These are phyloP conservation scores for Botrytis cinerea DNA, from an alignment of 2,329 filamentous ascomycete species.

Conservation along the genomic window DNA sequence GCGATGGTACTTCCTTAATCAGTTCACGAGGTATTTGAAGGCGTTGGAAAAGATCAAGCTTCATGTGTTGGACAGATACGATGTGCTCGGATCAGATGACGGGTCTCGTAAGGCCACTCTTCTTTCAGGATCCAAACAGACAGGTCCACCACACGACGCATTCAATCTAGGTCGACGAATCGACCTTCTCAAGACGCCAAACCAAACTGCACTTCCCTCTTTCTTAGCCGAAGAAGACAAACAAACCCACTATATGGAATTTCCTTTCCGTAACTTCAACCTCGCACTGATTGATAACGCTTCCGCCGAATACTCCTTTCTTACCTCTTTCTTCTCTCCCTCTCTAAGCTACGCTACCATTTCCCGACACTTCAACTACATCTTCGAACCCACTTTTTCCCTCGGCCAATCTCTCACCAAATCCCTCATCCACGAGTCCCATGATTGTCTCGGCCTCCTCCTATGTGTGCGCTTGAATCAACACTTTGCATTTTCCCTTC, in stretches of 20 bases:
- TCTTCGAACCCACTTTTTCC: slow-evolving; percentile 88
- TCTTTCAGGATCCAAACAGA: slow-evolving; percentile 54
- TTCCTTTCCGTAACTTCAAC: slow-evolving; percentile 92
- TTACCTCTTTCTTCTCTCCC: slow-evolving; percentile 85
- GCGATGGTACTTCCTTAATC: slow-evolving; percentile 94
- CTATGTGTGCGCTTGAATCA: slow-evolving; percentile 94
- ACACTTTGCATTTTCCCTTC: slow-evolving; percentile 89
- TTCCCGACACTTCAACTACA: slow-evolving; percentile 79
- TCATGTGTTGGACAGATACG: slow-evolving; percentile 78
- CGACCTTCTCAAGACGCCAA: slow-evolving; percentile 74
- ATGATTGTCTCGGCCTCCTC: slow-evolving; percentile 82
- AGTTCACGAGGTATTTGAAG: slow-evolving; percentile 85
- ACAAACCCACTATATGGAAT: slow-evolving; percentile 80
- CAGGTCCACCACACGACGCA: slow-evolving; percentile 72
- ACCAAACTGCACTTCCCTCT: slow-evolving; percentile 76
- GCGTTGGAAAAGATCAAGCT: slow-evolving; percentile 83
- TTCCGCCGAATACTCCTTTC: slow-evolving; percentile 90
- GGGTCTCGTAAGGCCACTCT: slow-evolving; percentile 63
- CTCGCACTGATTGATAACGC: slow-evolving; percentile 91
- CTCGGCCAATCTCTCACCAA: slow-evolving; percentile 78
- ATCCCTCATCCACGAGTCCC: slow-evolving; percentile 71
- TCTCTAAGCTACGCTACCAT: slow-evolving; percentile 74
- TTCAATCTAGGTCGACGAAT: slow-evolving; percentile 86
- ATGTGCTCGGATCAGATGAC: slow-evolving; percentile 80
- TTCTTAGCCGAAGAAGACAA: slow-evolving; percentile 92